phyloP scores from a whole-genome alignment of 2,329 filamentous ascomycete species.

The Exophiala dermatitidis region DNA sequence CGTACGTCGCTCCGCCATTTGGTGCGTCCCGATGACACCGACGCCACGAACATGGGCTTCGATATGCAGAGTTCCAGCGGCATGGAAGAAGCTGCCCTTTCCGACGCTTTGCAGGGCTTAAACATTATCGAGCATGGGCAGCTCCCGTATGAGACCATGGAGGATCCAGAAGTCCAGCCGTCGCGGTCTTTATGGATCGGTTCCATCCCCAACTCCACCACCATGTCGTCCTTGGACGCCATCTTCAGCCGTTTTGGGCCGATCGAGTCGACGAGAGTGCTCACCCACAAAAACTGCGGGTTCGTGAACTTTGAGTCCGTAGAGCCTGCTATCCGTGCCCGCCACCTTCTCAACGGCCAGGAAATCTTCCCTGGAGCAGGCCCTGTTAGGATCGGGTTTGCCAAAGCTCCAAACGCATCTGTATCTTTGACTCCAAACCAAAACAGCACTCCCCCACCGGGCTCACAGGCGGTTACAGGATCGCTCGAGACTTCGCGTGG shows the following conservation, averaged over 20 bases:
- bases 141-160: slow-evolving; percentile 60
- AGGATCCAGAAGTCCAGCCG: slow-evolving; percentile 65
- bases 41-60: slow-evolving; percentile 12
- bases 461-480: slow-evolving; percentile 36
- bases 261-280: slow-evolving; percentile 82
- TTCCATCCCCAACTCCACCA: slow-evolving; percentile 94
- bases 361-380: slow-evolving; percentile 97
- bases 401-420: slow-evolving; percentile 85
- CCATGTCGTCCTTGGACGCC: slow-evolving; percentile 84
- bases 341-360: slow-evolving; percentile 82
- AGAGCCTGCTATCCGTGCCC: slow-evolving; percentile 85
- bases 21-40: slow-evolving; percentile 47
- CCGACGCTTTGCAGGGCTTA: slow-evolving; percentile 22
- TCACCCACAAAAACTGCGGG: slow-evolving; percentile 98
- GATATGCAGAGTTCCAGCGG: slow-evolving; percentile 16
- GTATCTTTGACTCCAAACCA: slow-evolving; percentile 73
- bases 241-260: slow-evolving; percentile 92
- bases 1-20: slow-evolving; percentile 62
- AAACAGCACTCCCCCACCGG: slow-evolving; percentile 85
- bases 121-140: slow-evolving; percentile 17
- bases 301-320: slow-evolving; percentile 95
- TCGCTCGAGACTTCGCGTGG: slow-evolving; percentile 24
- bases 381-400: slow-evolving; percentile 91
- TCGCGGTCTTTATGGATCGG: slow-evolving; percentile 95
- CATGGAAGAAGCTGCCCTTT: slow-evolving; percentile 12